Evolutionary conservation across 2,329 filamentous ascomycete genomes (phyloP), one percentile per base, ranked within the genome.

Genomic region (Xylaria multiplex): DNA sequence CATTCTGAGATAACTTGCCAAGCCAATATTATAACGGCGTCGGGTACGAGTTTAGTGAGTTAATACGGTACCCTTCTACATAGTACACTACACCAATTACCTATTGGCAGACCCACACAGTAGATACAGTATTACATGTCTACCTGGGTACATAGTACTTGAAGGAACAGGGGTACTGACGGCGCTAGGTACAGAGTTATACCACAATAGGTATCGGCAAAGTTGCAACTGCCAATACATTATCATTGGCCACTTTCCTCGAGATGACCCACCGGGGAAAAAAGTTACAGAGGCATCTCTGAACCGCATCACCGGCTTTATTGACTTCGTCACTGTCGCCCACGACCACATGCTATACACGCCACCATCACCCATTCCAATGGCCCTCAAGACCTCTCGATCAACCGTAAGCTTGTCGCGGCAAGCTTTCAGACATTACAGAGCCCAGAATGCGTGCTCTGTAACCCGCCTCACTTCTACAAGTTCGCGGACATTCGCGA

Each of bases 361-460:
- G 56, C 60, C 50, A 66, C 8, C 63, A 65, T 9, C 37, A 6
- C n/a, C 37, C 50, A 42, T 13, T 59, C 37, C 70, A 73, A 75
- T 82, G 79, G 74, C 79, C 53, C 73, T 77, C 67, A 79, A 75
- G 37, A 72, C 75, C 40, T 73, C 79, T 9, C 73, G 76, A 65
- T 73, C 78, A 5, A 73, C 73, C 19, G 62, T 76, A 54, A 74
- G 76, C 55, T 70, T 79, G 49, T 73, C 77, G 52, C 76, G 76
- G 57, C 77, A 77, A 64, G 76, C 75, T 11, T 64, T 79, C 27
- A 72, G 73, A 45, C 72, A 71, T 69, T 76, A 73, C 71, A 72
- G 71, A 42, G 61, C 53, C 46, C 70, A 67, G n/a, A 67, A 69
- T 52, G 62, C 37, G 22, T n/a, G 65, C 24, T 45, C 68, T 9